These are phyloP conservation scores for Colletotrichum liaoningense DNA, from an alignment of 2,329 filamentous ascomycete genomes.

Conservation along the genomic window DNA sequence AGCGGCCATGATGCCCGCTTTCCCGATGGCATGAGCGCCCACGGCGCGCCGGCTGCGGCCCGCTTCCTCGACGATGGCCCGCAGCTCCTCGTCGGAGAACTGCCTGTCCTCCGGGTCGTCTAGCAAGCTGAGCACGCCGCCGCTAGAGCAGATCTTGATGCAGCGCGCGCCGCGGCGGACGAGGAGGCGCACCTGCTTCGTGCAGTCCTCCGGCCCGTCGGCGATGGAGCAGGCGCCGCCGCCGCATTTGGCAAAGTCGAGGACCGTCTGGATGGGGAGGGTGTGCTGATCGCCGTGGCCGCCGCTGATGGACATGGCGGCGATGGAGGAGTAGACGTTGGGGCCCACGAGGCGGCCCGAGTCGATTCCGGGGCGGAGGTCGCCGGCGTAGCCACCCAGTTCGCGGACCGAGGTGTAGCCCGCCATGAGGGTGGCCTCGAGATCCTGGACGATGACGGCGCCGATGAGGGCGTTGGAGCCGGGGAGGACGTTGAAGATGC, in stretches of 20 bases:
- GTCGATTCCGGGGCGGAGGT: conserved; percentile 54
- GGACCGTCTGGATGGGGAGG: conserved; percentile 48
- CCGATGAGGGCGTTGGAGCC: conserved; percentile 47
- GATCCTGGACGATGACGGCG: conserved; percentile 53
- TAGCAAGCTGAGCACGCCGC: conserved; percentile 55
- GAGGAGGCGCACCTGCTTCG: conserved; percentile 53
- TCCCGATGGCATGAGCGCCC: conserved; percentile 58
- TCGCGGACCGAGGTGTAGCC: conserved; percentile 65
- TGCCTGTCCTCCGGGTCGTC: conserved; percentile 56
- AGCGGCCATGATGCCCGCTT: conserved; percentile 58
- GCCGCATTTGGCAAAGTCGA: conserved; percentile 45
- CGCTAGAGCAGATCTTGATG: conserved; percentile 59
- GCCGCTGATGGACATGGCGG: conserved; percentile 57
- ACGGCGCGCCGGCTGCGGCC: conserved; percentile 51
- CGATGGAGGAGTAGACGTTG: conserved; percentile 59
- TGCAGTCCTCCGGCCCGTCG: conserved; percentile 59
- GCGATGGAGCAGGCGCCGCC: conserved; percentile 48
- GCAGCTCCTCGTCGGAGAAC: conserved; percentile 56
- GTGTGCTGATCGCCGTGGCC: conserved; percentile 60
- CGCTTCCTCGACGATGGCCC: conserved; percentile 57
- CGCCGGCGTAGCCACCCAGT: conserved; percentile 57
- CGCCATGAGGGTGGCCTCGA: conserved; percentile 54
- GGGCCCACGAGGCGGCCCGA: conserved; percentile 58
- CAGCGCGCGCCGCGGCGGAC: conserved; percentile 58
- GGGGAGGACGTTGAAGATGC: conserved; percentile 36